Evolutionary conservation across 129 eudicot genomes (phyloP).

Genomic region (Silybum marianum): DNA sequence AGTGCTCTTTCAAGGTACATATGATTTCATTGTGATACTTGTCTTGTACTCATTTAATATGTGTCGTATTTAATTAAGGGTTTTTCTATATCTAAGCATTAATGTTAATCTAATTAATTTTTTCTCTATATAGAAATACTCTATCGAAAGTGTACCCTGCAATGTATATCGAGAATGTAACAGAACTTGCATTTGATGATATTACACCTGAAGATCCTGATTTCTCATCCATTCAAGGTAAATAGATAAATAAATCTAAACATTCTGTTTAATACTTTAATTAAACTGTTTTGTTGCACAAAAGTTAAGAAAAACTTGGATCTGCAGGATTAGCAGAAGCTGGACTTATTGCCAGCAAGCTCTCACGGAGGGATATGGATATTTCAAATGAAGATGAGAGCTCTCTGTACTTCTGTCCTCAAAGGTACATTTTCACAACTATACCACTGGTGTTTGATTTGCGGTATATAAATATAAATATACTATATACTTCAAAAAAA

Average conservation of each 20-base stretch:
- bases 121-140: conserved; percentile 52
- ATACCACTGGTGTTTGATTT: conserved; percentile 5
- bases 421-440: conserved; percentile 53
- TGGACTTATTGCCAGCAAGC: conserved; percentile 94
- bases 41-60: neutral
- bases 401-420: conserved; percentile 69
- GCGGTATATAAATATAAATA: too few relatives aligned
- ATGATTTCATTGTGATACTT: neutral
- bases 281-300: neutral
- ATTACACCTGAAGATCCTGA: conserved; percentile 95
- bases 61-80: neutral
- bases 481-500: too few relatives aligned
- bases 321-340: conserved; percentile 97
- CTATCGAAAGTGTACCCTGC: conserved; percentile 97
- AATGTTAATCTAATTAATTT: neutral
- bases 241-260: conserved; percentile 6
- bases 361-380: conserved; percentile 78
- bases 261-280: conserved; percentile 15
- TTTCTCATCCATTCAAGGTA: conserved; percentile 93
- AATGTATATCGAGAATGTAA: conserved; percentile 87
- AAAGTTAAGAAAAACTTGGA: conserved; percentile 26
- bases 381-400: conserved; percentile 62
- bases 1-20: conserved; percentile 89
- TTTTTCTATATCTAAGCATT: neutral
- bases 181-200: conserved; percentile 97